Percentiles rank a stretch among this genome's conserved stretches.
Conservation (phyloP, 2,329 filamentous ascomycete genomes). For the Fusarium sp. region DNA sequence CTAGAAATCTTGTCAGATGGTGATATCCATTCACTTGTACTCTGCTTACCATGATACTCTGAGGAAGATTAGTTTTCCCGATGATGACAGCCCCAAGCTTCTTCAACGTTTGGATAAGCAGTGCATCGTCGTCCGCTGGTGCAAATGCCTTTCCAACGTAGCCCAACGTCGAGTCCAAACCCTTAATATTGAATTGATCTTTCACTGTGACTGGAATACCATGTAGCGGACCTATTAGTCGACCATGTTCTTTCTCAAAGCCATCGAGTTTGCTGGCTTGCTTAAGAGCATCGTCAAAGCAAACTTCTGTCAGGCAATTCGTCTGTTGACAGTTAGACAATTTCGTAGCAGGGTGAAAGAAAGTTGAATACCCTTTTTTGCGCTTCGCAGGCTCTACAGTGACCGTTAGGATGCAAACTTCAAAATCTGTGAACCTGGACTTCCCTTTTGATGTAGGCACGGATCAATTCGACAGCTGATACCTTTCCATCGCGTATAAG, state of each 20-base stretch:
- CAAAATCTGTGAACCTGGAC: accelerated
- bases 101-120: background rate
- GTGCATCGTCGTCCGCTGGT: background rate
- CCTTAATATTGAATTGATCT: background rate
- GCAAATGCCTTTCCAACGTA: background rate
- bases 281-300: background rate
- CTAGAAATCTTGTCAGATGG: background rate
- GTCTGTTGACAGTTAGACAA: background rate
- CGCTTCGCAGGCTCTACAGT: background rate
- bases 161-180: background rate
- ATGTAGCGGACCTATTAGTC: background rate
- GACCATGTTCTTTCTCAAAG: background rate
- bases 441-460: background rate
- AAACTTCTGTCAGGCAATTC: background rate
- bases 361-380: background rate
- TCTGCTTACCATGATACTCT: background rate
- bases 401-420: background rate
- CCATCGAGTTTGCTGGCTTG: background rate
- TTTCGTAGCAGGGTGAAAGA: too few species aligned
- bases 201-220: background rate
- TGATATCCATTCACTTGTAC: accelerated
- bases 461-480: background rate
- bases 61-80: background rate
- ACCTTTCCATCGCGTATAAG: background rate
- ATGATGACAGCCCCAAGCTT: background rate